phyloP scores from a whole-genome alignment of 352 stramenopile genomes.

The Pythium volutum region DNA sequence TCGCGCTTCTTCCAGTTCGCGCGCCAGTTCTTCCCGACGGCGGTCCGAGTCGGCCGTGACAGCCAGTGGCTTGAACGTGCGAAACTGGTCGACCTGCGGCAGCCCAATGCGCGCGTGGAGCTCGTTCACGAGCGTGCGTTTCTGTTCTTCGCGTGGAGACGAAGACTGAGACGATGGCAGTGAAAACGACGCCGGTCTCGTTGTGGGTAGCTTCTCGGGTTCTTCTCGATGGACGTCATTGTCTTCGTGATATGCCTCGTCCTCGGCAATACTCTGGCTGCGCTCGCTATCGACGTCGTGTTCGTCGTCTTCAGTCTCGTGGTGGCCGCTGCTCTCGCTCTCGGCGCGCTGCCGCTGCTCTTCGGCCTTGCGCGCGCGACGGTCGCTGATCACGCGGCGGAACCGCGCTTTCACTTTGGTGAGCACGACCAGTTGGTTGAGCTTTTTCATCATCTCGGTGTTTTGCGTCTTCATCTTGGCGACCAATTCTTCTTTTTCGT shows the following conservation, averaged over 20 bases:
- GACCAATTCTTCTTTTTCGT: conserved; percentile 61
- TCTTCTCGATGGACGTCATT: not conserved
- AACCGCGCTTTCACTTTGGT: conserved; percentile 55
- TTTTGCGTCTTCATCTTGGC: conserved; percentile 62
- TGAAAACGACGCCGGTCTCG: conserved; percentile 5
- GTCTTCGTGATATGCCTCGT: conserved; percentile 10
- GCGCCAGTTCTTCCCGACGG: conserved; percentile 46
- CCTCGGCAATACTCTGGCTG: not conserved
- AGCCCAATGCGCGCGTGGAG: conserved; percentile 66
- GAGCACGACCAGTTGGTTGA: conserved; percentile 63
- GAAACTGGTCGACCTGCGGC: conserved; percentile 62
- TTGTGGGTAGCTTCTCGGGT: not conserved
- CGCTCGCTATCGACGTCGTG: not conserved
- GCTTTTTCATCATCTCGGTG: conserved; percentile 45
- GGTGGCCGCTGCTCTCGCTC: not conserved
- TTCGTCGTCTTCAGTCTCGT: not conserved
- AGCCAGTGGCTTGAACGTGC: conserved; percentile 65
- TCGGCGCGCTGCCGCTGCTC: conserved; percentile 12
- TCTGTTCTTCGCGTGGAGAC: conserved; percentile 51
- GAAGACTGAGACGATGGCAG: conserved; percentile 20
- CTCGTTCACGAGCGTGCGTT: conserved; percentile 76
- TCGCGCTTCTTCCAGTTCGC: conserved; percentile 50
- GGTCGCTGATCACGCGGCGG: conserved; percentile 41
- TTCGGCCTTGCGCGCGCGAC: conserved; percentile 45
- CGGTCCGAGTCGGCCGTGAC: conserved; percentile 40